Conservation (phyloP, 2,329 filamentous ascomycete genomes). For the Podosphaera fusca region DNA sequence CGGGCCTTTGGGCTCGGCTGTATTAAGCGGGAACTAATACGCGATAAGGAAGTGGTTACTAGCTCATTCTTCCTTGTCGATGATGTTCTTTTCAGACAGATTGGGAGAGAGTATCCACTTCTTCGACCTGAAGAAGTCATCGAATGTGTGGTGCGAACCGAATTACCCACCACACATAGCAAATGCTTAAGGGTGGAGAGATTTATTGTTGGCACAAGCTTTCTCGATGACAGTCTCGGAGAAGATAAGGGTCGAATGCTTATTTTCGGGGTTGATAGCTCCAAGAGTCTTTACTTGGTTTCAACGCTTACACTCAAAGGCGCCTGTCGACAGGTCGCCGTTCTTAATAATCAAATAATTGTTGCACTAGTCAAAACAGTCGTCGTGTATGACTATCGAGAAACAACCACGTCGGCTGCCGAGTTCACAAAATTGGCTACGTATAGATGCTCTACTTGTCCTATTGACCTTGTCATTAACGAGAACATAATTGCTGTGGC, state of each 20-base stretch:
- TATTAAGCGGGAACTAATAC: constrained; percentile 47
- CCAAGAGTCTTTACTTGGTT: constrained; percentile 50
- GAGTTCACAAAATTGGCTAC: constrained; percentile 47
- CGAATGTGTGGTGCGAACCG: constrained; percentile 60
- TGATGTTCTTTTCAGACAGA: constrained; percentile 61
- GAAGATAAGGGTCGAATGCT: constrained; percentile 54
- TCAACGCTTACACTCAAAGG: constrained; percentile 49
- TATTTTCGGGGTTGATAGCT: constrained; percentile 58
- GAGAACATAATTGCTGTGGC: constrained; percentile 60
- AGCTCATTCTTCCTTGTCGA: constrained; percentile 80
- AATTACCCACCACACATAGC: constrained; percentile 37
- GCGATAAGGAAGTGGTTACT: constrained; percentile 50
- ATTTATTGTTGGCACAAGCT: constrained; percentile 81
- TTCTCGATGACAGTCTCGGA: constrained; percentile 19
- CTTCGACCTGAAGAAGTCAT: constrained; percentile 46
- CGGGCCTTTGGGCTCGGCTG: constrained; percentile 74
- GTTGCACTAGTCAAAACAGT: constrained; percentile 80
- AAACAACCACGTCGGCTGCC: constrained; percentile 30
- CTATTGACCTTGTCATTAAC: constrained; percentile 55
- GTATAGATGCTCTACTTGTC: constrained; percentile 64
- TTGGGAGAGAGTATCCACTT: constrained; percentile 46
- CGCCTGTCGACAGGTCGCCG: constrained; percentile 55
- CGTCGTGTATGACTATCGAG: constrained; percentile 30
- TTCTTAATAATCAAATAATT: constrained; percentile 56
- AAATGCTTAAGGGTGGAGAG: constrained; percentile 39